These are phyloP conservation scores for Quercus parvula DNA, from an alignment of 306 rosid genomes.

Conservation along the genomic window DNA sequence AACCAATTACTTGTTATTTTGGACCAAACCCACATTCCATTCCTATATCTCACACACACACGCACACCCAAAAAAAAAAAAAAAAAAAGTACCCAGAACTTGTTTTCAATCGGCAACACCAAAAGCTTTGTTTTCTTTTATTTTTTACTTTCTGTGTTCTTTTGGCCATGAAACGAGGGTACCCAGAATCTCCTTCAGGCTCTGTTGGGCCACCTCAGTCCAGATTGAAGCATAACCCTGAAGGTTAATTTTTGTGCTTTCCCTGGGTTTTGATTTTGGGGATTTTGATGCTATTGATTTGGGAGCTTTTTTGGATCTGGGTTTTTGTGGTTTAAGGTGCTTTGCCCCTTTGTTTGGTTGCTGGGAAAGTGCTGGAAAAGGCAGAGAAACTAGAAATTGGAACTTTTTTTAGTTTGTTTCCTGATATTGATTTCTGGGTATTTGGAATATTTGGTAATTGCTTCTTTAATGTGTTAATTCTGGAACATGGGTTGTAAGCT, in stretches of 20 bases:
- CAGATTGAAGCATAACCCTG: conserved; percentile 65
- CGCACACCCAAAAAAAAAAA: no score
- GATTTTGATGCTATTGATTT: conserved; percentile 16
- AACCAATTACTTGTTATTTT: not conserved
- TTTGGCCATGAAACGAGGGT: conserved; percentile 77
- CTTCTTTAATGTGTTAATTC: not conserved
- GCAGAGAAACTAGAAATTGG: not conserved
- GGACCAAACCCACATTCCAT: conserved; percentile 13
- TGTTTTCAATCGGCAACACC: not conserved
- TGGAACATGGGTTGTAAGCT: not conserved
- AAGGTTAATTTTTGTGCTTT: conserved; percentile 51
- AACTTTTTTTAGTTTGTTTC: not conserved
- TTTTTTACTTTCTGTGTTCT: not conserved
- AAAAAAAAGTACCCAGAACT: not conserved
- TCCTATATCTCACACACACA: not conserved
- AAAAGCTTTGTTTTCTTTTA: not conserved
- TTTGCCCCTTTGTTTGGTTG: conserved; percentile 23
- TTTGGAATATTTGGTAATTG: not conserved
- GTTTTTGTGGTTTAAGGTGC: conserved; percentile 17
- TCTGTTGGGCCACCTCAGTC: conserved; percentile 84
- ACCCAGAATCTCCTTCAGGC: conserved; percentile 63
- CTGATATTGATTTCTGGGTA: not conserved
- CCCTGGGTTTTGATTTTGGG: conserved; percentile 16
- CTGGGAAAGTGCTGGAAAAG: conserved; percentile 10
- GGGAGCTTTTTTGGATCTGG: conserved; percentile 31